Conservation (phyloP, 129 eudicot species). For the Artemisia argyi region DNA sequence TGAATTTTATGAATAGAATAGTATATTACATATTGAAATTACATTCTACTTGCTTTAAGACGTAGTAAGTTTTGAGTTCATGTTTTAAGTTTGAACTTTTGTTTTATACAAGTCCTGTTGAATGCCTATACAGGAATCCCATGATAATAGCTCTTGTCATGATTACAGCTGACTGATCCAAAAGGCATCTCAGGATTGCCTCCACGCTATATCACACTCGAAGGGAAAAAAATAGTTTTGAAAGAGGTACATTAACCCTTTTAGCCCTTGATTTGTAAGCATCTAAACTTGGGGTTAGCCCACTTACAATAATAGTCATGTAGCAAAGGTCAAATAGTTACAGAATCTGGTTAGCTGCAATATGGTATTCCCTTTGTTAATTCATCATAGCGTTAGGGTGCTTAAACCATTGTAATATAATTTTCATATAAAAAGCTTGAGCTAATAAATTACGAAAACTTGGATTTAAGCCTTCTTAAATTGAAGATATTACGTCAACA, state of each 20-base stretch:
- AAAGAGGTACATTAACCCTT: constrained; percentile 21
- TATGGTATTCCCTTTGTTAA: neutral
- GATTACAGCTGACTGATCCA: neutral
- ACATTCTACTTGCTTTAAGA: neutral
- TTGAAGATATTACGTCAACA: constrained; percentile 27
- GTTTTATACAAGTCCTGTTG: neutral
- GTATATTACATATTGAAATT: constrained; percentile 3
- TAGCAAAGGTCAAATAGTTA: constrained; percentile 9
- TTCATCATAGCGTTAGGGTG: neutral
- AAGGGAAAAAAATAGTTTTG: neutral
- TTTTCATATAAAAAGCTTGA: constrained; percentile 1
- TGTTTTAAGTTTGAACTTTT: constrained; percentile 4
- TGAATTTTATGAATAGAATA: neutral
- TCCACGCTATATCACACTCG: neutral
- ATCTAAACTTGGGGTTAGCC: neutral
- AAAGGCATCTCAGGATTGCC: neutral
- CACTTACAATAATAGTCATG: neutral
- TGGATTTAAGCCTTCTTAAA: constrained; percentile 24
- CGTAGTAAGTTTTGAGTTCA: neutral
- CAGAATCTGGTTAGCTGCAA: constrained; percentile 10
- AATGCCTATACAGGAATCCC: constrained; percentile 12
- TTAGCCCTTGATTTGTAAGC: constrained; percentile 7
- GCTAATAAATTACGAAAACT: constrained; percentile 12
- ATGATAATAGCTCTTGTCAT: neutral
- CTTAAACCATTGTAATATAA: neutral